Evolutionary conservation across 176 grass and related monocot species (phyloP).

Genomic region (Cymbopogon citratus): DNA sequence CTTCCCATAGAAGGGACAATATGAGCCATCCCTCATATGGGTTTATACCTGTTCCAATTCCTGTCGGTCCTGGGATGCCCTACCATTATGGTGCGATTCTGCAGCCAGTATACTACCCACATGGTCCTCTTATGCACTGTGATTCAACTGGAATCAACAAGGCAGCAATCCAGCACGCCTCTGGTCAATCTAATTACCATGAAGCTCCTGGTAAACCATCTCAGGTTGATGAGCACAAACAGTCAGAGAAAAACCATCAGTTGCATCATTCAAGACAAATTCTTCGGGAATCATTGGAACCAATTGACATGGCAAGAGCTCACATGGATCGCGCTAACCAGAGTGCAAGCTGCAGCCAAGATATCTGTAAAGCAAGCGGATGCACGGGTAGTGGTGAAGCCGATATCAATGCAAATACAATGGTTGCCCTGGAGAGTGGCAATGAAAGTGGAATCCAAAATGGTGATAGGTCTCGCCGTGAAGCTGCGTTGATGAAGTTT

Average conservation of each 20-base stretch:
- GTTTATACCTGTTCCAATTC: constrained; percentile 68
- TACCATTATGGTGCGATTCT: constrained; percentile 64
- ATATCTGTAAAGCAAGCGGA: constrained; percentile 55
- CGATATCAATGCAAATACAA: constrained; percentile 34
- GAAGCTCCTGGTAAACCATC: constrained; percentile 30
- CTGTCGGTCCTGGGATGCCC: constrained; percentile 53
- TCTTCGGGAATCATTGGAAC: constrained; percentile 30
- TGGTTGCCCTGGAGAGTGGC: constrained; percentile 54
- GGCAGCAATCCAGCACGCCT: constrained; percentile 31
- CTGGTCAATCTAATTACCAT: constrained; percentile 37
- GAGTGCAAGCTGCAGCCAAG: constrained; percentile 49
- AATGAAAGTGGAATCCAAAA: constrained; percentile 70
- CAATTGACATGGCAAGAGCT: constrained; percentile 28
- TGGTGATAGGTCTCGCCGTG: constrained; percentile 37
- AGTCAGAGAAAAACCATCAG: constrained; percentile 41
- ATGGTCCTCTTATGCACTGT: constrained; percentile 43
- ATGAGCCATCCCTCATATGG: constrained; percentile 49
- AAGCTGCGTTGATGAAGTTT: constrained; percentile 90
- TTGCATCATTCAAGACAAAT: constrained; percentile 36
- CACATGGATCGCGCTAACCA: constrained; percentile 36
- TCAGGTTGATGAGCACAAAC: constrained; percentile 26
- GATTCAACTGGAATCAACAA: constrained; percentile 38
- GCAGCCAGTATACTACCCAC: constrained; percentile 59
- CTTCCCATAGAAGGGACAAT: constrained; percentile 38
- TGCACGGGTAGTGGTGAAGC: constrained; percentile 57